Base-by-base conservation (phyloP, 345 rosid species). In the Dovyalis caffra region DNA sequence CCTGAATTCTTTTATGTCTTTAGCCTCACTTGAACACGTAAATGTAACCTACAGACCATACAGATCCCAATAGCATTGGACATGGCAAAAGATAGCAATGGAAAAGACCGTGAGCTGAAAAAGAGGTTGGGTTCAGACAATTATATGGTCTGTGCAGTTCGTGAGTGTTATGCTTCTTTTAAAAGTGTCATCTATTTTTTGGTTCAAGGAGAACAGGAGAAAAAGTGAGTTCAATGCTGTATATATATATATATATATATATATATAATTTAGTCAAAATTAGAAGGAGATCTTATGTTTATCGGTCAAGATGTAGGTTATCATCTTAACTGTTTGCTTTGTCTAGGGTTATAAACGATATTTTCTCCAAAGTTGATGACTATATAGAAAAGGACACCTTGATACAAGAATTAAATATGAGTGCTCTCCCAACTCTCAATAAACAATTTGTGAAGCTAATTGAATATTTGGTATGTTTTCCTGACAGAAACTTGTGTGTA, bases 21-120 rank as follows among this genome's bases (percentile, higher is more conserved):
- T 10, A 32, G 38, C 7, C 70, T 53, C 9, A 64, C 78, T 67
- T 63, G 38, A 68, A 32, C 37, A 23, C 68, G 49, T 25, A 78
- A 43, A 77, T 74, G 14, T 74, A 62, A 68, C 68, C 74, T 69
- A 14, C 49, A 43, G 12, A 43, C 49, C 20, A 43, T 69, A 62
- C 80, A 95, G 99, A 95, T 95, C 49, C 98, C 99, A 62, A 93
- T 93, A 79, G 99, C 99, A 1, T 81, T 95, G 68, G 99, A 95
- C 88, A 95, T 95, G 99, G 99, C 99, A 40, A 95, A 95, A 81
- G 99, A 90, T 80, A 91, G 98, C 85, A 85, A 85, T 84, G 92
- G 95, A 16, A 91, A 94, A 76, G 99, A 91, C 78, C 79, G 85
- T 73, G 99, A 95, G 86, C 92, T 95, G 76, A 89, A 68, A 79